Conservation (phyloP, 306 rosid species). For the Pyrus communis region DNA sequence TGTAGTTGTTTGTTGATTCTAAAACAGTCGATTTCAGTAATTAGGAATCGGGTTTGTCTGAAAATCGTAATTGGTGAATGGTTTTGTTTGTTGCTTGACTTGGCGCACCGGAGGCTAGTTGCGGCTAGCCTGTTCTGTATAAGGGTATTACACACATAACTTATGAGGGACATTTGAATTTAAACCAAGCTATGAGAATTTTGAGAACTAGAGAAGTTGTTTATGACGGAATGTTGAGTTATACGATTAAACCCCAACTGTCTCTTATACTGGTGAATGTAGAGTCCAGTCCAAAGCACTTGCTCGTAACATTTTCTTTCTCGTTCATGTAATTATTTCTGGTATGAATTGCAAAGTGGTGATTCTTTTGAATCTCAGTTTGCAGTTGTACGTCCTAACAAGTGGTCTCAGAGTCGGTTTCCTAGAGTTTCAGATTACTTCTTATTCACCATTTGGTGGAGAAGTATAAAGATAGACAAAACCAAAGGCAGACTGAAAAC, state of each 20-base stretch:
- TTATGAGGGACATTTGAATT: not conserved
- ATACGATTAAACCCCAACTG: not conserved
- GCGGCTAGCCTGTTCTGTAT: not conserved
- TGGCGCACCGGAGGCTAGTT: not conserved
- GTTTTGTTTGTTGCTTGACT: not conserved
- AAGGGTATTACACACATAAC: not conserved
- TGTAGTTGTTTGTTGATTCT: not conserved
- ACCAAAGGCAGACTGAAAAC: not conserved
- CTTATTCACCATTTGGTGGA: not conserved
- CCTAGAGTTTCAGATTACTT: not conserved
- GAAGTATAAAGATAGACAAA: not conserved
- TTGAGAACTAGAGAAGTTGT: not conserved
- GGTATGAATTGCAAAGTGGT: not conserved
- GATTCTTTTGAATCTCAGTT: not conserved
- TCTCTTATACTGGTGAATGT: not conserved
- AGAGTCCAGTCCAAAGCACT: not conserved
- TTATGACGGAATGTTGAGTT: not conserved
- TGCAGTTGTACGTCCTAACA: not conserved
- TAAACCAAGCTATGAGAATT: not conserved
- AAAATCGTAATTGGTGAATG: not conserved
- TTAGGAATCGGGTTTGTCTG: not conserved
- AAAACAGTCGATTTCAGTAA: not conserved
- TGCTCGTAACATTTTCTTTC: not conserved
- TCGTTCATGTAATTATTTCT: not conserved
- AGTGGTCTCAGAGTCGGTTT: not conserved